Base-by-base conservation (phyloP, 495 filamentous ascomycete species). In the Trichoderma orchidacearum region DNA sequence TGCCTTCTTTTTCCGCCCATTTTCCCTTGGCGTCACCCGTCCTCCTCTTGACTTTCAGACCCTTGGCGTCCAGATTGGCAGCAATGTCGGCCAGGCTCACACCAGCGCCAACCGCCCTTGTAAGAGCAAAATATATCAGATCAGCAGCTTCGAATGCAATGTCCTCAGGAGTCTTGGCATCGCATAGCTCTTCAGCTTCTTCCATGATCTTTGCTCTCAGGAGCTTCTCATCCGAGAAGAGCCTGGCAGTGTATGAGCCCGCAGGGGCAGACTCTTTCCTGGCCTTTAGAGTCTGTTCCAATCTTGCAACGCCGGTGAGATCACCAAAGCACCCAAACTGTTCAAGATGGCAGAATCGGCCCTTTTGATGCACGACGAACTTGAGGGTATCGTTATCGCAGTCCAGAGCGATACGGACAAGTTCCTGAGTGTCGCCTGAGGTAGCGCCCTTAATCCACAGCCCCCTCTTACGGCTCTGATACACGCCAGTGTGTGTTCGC, bases 371-470 rank as follows among this genome's bases (percentile, higher is more conserved):
- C 18, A 97, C 93, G 2, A 86, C 76, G 66, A 96, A 97, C 53
- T 85, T 83, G 58, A 98, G 70, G 58, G 91, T 94, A 70, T 98
- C 93, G 56, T 84, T 82, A 66, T 98, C 93, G 68, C 93, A 98
- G 64, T 98, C 93, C 25, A 87, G 70, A 3, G 87, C 84, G 61
- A 98, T 83, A 32, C 81, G 82, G 23, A 96, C 77, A 53, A 98
- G 72, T 66, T 96, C 84, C 67, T 98, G 93, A 1, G 85, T 85
- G 67, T 96, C 91, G 27, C 93, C 94, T 53, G 91, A 96, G 8
- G 85, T 90, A 31, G 90, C 88, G 23, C 93, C 93, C 70, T 98
- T 98, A 71, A 94, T 89, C 93, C 93, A 98, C 25, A 98, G 70
- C 2, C 92, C 91, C 5, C 92, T 83, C 74, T 95, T 96, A 31